A percentile compares a stretch with the other conserved stretches of the same genome.
These are phyloP conservation scores for Exophiala phaeomuriformis DNA, from an alignment of 2,329 filamentous ascomycete species.

Conservation along the genomic window DNA sequence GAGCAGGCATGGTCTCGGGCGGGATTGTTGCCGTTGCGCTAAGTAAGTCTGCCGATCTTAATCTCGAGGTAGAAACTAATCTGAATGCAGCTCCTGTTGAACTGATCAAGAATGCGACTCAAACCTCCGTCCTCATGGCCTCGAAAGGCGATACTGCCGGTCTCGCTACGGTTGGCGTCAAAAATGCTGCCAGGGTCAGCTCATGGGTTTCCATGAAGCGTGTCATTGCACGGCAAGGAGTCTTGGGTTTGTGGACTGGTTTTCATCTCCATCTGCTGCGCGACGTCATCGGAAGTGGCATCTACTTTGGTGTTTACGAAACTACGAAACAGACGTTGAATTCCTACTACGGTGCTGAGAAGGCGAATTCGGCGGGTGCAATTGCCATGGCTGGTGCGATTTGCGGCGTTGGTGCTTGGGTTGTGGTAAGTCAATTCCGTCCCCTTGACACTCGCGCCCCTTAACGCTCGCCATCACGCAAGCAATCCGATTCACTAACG, in stretches of 20 bases:
- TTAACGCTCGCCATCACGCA: neutral
- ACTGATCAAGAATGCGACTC: conserved; percentile 44
- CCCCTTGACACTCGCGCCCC: neutral
- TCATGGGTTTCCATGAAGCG: conserved; percentile 39
- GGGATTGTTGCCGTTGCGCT: conserved; percentile 38
- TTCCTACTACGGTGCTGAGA: conserved; percentile 39
- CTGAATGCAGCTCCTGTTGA: conserved; percentile 38
- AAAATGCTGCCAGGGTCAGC: conserved; percentile 35
- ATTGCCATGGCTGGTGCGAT: conserved; percentile 41
- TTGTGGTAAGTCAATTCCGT: conserved; percentile 34
- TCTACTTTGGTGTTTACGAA: conserved; percentile 44
- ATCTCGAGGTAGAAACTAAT: neutral
- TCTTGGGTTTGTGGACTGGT: conserved; percentile 41
- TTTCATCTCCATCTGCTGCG: conserved; percentile 40
- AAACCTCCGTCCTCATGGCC: conserved; percentile 43
- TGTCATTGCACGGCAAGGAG: conserved; percentile 39
- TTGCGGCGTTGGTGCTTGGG: conserved; percentile 43
- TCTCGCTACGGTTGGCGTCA: conserved; percentile 2
- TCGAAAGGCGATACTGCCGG: conserved; percentile 6
- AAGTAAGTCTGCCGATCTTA: conserved; percentile 32
- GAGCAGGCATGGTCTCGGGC: conserved; percentile 39
- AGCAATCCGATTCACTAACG: conserved; percentile 1
- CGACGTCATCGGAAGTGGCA: conserved; percentile 40
- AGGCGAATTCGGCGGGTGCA: conserved; percentile 37
- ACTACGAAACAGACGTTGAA: conserved; percentile 41